Base-by-base conservation (phyloP, 768 basidiomycete species). In the Sistotremastrum suecicum region DNA sequence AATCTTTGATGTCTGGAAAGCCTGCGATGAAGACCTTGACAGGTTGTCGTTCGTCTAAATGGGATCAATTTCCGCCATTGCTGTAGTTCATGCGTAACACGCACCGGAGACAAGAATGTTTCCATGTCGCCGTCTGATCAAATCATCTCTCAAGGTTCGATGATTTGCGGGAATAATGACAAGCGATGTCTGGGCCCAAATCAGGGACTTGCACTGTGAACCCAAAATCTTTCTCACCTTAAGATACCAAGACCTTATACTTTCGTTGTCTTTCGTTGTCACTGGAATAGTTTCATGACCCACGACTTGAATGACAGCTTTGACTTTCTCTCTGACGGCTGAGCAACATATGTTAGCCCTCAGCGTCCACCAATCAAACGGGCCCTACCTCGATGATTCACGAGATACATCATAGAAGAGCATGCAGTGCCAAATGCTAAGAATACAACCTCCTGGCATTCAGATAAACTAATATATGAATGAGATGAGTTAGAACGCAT, bases 391-490 rank as follows among this genome's bases (percentile, higher is more conserved):
- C 92, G 71, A 28, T 70, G 56, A 39, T 77, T 73, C 11, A 95
- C 66, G 41, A 97, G 68, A 33, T 83, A 74, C 61, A 88, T 77
- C 46, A 95, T 55, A 5, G 80, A 70, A 45, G 75, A 69, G 54
- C 86, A 88, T 0, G 88, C 91, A 1, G 79, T 76, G 7, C 91
- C 91, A 56, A 92, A 87, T 2, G 90, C 90, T 42, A 98, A 75
- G 7, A 99, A 57, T 34, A 97, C 64, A 8, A 99, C 74, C 37
- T 76, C 69, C 32, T 75, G 68, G 5, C 83, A 84, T 20, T 70
- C 70, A 5, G 81, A 82, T 51, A 94, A 67, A 48, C 88, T 91
- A 7, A 47, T 33, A 10, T 39, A 48, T 50, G 34, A 48, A 45
- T 34, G n/a, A 32, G 35, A 50, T 37, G 37, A 38, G 20, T 20